phyloP scores from a whole-genome alignment of 768 basidiomycete species.

The Boletus vinaceobasis region DNA sequence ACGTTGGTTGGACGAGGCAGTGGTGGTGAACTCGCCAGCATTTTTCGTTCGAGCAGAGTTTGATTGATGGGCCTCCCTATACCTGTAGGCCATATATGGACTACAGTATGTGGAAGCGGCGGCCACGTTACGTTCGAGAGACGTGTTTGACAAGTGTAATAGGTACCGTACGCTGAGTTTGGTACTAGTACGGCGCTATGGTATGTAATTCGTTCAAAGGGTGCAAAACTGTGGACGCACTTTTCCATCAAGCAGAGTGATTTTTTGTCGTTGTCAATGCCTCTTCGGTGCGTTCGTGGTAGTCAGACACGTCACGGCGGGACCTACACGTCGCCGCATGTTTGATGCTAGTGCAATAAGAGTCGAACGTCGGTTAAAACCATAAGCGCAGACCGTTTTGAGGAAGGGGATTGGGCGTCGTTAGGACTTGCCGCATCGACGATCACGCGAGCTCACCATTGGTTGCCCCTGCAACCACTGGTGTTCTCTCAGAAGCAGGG shows the following conservation, averaged over 20 bases:
- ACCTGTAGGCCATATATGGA: neutral
- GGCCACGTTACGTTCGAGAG: constrained; percentile 1
- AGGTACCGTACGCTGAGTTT: neutral
- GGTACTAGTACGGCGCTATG: neutral
- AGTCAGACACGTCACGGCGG: neutral
- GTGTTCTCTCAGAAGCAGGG: neutral
- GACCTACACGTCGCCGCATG: neutral
- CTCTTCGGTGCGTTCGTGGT: neutral
- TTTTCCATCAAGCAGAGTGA: neutral
- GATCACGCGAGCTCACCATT: constrained; percentile 6
- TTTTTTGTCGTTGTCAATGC: neutral
- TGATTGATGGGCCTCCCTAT: neutral
- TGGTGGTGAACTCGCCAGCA: neutral
- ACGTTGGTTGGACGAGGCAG: neutral
- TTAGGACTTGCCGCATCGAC: neutral
- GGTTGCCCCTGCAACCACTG: neutral
- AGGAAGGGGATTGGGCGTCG: neutral
- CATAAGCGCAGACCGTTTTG: constrained; percentile 1
- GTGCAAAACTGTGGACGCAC: neutral
- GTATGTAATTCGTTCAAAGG: constrained; percentile 12
- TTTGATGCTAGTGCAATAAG: neutral
- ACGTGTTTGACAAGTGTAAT: neutral
- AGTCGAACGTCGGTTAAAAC: neutral
- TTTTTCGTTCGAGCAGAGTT: neutral
- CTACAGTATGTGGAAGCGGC: neutral